phyloP scores from a whole-genome alignment of 345 rosid genomes.

The Erysimum cheiranthoides region DNA sequence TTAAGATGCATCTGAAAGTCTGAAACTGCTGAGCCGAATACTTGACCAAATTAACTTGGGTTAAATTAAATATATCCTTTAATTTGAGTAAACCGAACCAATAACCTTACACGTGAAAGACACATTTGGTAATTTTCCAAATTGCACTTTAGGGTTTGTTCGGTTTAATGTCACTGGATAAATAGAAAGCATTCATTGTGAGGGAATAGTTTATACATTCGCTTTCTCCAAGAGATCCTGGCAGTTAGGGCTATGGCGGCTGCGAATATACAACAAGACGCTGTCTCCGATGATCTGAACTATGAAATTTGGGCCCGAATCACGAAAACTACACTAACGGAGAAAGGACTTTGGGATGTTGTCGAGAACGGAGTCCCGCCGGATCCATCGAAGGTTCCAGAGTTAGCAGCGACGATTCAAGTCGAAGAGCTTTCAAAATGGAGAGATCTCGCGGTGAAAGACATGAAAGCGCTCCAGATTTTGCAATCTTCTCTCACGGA shows the following conservation, averaged over 20 bases:
- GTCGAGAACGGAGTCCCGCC: constrained; percentile 25
- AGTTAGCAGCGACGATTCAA: constrained; percentile 9
- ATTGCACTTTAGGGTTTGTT: too few relatives aligned
- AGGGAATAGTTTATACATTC: too few relatives aligned
- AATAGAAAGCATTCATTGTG: too few relatives aligned
- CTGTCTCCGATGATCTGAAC: neutral
- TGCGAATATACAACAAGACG: neutral
- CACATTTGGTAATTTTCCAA: too few relatives aligned
- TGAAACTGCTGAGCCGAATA: too few relatives aligned
- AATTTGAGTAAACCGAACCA: too few relatives aligned
- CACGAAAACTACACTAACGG: neutral
- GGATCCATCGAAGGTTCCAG: constrained; percentile 15
- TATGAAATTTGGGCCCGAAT: constrained; percentile 10
- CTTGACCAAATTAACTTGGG: too few relatives aligned
- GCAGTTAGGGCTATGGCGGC: constrained; percentile 8
- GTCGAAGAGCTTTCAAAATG: constrained; percentile 1
- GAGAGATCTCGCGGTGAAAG: constrained; percentile 14
- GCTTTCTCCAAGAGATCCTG: neutral
- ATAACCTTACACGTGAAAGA: too few relatives aligned
- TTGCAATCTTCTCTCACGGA: constrained; percentile 18
- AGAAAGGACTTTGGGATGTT: constrained; percentile 27
- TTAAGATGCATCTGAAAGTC: too few relatives aligned
- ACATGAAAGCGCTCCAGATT: constrained; percentile 32
- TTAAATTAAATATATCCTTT: too few relatives aligned
- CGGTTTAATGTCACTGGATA: too few relatives aligned